A percentile compares a stretch with the other conserved stretches of the same genome.
These are phyloP conservation scores for Fonsecaea nubica DNA, from an alignment of 2,329 filamentous ascomycete genomes.

Conservation along the genomic window DNA sequence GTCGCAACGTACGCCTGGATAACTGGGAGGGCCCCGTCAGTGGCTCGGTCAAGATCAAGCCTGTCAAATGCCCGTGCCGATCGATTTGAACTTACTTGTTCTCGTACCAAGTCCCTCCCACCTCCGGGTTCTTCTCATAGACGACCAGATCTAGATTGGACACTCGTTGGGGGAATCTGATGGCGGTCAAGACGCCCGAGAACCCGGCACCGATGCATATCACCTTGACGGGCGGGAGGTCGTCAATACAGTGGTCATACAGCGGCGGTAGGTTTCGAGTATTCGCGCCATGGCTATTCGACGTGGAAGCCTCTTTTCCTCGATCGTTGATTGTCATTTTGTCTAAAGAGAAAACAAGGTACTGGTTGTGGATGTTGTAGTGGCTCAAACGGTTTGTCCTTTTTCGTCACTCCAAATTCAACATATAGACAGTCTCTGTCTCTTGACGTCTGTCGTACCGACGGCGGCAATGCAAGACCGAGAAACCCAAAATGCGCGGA, in stretches of 20 bases:
- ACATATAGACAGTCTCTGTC: too few species aligned
- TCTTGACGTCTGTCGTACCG: too few species aligned
- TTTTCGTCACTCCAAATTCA: too few species aligned
- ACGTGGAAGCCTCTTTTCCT: too few species aligned
- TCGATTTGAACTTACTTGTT: constrained; percentile 40
- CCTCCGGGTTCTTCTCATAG: constrained; percentile 41
- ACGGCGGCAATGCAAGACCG: too few species aligned
- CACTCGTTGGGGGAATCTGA: constrained; percentile 37
- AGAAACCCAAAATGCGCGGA: too few species aligned
- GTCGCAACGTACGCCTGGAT: constrained; percentile 39
- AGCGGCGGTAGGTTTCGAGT: too few species aligned
- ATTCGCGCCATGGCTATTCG: too few species aligned
- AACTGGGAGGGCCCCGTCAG: constrained; percentile 11
- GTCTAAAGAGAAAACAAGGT: too few species aligned
- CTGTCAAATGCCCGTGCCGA: neutral
- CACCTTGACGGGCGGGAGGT: constrained; percentile 17
- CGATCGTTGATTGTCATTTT: too few species aligned
- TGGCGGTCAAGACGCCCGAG: constrained; percentile 48
- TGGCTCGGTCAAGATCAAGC: neutral
- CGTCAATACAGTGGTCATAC: constrained; percentile 1
- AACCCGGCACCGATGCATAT: constrained; percentile 49
- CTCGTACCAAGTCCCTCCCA: constrained; percentile 44
- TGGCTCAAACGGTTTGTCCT: too few species aligned
- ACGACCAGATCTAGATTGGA: constrained; percentile 35
- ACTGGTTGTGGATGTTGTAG: too few species aligned